Percentiles rank a stretch among this genome's conserved stretches.
phyloP scores from a whole-genome alignment of 176 grass and related monocot species.

The Zizania latifolia region DNA sequence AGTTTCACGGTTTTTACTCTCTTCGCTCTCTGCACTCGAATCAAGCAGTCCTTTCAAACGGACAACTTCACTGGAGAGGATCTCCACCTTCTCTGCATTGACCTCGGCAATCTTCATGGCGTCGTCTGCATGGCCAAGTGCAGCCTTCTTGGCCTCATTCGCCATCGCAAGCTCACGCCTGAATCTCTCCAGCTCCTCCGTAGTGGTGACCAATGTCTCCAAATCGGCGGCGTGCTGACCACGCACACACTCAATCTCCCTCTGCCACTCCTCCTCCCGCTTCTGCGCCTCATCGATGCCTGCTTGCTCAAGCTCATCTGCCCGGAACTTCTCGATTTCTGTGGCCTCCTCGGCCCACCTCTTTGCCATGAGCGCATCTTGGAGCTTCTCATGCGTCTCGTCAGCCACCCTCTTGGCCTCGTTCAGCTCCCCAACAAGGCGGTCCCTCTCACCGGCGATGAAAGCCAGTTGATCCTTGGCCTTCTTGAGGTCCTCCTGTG shows the following conservation, averaged over 20 bases:
- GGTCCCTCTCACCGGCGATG: constrained; percentile 59
- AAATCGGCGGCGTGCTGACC: constrained; percentile 50
- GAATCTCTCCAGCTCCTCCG: constrained; percentile 59
- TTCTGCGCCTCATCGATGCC: constrained; percentile 62
- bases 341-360: constrained; percentile 69
- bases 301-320: constrained; percentile 71
- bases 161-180: constrained; percentile 47
- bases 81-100: constrained; percentile 80
- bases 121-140: constrained; percentile 57
- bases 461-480: constrained; percentile 66
- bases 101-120: constrained; percentile 63
- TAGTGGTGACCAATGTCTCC: constrained; percentile 52
- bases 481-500: constrained; percentile 72
- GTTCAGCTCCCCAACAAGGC: constrained; percentile 51
- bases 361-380: constrained; percentile 67
- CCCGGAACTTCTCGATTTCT: constrained; percentile 86
- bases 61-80: constrained; percentile 49
- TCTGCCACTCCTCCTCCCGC: constrained; percentile 57
- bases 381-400: constrained; percentile 70
- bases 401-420: constrained; percentile 58
- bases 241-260: constrained; percentile 61
- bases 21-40: constrained; percentile 44
- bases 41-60: constrained; percentile 69
- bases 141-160: constrained; percentile 62
- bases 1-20: constrained; percentile 60